These are phyloP conservation scores for Petunia secreta DNA, from an alignment of 257 asterid species.

Conservation along the genomic window DNA sequence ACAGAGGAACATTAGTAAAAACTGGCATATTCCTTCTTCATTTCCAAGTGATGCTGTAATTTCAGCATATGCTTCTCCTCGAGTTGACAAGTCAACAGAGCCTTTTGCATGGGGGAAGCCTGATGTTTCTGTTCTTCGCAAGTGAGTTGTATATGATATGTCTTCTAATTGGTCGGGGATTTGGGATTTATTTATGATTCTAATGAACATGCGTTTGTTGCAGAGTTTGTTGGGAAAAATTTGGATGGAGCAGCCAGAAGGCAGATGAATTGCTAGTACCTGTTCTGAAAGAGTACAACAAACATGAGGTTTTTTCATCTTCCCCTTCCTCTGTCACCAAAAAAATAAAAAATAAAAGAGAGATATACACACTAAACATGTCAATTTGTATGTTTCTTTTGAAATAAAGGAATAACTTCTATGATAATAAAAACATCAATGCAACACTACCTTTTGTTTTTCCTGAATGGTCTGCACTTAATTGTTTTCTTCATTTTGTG, in stretches of 20 bases:
- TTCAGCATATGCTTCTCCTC: slow-evolving; percentile 85
- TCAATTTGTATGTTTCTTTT: not conserved
- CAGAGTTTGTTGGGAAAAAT: slow-evolving; percentile 95
- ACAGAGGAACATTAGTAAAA: slow-evolving; percentile 97
- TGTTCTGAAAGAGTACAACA: slow-evolving; percentile 82
- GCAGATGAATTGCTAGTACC: slow-evolving; percentile 87
- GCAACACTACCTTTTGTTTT: not conserved
- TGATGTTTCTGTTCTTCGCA: slow-evolving; percentile 85
- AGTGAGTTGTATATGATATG: slow-evolving; percentile 50
- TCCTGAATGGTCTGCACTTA: slow-evolving; percentile 12
- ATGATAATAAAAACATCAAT: slow-evolving; percentile 1
- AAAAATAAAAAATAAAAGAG: not conserved
- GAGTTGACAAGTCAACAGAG: slow-evolving; percentile 88
- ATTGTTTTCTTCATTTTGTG: not conserved
- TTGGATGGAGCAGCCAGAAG: slow-evolving; percentile 79
- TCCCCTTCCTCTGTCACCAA: not conserved
- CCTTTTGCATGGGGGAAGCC: slow-evolving; percentile 95
- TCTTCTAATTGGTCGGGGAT: slow-evolving; percentile 6
- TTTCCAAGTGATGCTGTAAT: slow-evolving; percentile 91
- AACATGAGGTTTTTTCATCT: slow-evolving; percentile 71
- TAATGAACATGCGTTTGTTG: slow-evolving; percentile 11
- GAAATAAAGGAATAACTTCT: slow-evolving; percentile 1
- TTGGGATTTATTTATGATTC: not conserved
- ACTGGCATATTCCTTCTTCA: slow-evolving; percentile 87
- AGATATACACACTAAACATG: not conserved